A percentile compares a stretch with the other conserved stretches of the same genome.
Conservation (phyloP, 2,329 filamentous ascomycete genomes). For the Penicillium corylophilum region DNA sequence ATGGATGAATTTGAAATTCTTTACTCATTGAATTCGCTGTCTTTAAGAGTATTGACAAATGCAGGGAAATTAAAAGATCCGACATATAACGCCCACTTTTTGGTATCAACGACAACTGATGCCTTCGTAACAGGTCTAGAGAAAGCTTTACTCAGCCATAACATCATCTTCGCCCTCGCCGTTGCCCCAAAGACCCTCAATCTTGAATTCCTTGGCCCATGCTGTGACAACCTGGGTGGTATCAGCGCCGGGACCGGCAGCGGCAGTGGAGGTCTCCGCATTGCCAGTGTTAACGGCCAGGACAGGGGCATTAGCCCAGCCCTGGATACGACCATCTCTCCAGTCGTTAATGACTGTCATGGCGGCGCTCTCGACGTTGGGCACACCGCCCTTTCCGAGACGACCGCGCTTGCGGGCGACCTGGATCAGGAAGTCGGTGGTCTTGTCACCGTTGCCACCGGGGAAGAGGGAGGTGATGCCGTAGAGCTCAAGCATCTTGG, state of each 20-base stretch:
- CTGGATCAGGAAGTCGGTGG: conserved; percentile 89
- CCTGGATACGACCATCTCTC: conserved; percentile 91
- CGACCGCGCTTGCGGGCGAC: conserved; percentile 91
- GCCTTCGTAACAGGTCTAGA: conserved; percentile 22
- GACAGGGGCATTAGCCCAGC: conserved; percentile 78
- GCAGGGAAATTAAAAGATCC: conserved; percentile 20
- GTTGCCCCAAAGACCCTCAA: conserved; percentile 88
- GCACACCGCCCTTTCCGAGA: conserved; percentile 83
- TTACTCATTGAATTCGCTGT: conserved; percentile 5
- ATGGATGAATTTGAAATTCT: neutral
- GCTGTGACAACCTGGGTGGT: conserved; percentile 83
- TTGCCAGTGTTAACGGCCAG: conserved; percentile 52
- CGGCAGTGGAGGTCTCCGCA: conserved; percentile 34
- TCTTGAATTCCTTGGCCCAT: conserved; percentile 92
- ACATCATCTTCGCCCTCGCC: conserved; percentile 44
- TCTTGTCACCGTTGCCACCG: conserved; percentile 66
- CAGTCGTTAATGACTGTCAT: conserved; percentile 96
- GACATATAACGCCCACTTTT: conserved; percentile 30
- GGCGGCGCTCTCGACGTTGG: conserved; percentile 82
- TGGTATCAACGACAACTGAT: conserved; percentile 33
- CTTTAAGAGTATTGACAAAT: conserved; percentile 16
- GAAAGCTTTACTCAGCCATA: conserved; percentile 39
- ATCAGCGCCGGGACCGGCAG: conserved; percentile 55
- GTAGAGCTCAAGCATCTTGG: conserved; percentile 80
- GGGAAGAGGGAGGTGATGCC: conserved; percentile 76